phyloP scores from a whole-genome alignment of 805 yeast genomes.

The Lipomyces orientalis region DNA sequence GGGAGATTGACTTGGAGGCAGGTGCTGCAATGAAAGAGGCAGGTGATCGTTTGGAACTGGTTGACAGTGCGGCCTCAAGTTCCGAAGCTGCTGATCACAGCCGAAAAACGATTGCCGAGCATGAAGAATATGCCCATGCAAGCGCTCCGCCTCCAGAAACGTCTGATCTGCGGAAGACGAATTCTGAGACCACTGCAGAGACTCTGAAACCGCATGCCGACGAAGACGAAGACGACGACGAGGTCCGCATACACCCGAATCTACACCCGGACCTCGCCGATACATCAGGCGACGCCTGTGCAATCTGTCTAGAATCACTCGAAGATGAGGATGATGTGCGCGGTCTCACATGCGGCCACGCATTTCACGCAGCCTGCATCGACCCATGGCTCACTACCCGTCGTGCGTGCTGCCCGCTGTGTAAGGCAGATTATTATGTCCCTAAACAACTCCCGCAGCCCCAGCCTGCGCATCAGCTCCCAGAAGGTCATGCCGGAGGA shows the following conservation, averaged over 20 bases:
- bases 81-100: slow-evolving; percentile 1
- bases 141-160: neutral
- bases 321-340: slow-evolving; percentile 69
- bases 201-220: slow-evolving; percentile 8
- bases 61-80: slow-evolving; percentile 5
- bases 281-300: slow-evolving; percentile 68
- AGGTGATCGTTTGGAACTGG: neutral
- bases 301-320: slow-evolving; percentile 73
- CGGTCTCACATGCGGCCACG: slow-evolving; percentile 81
- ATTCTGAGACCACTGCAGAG: neutral
- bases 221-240: slow-evolving; percentile 38
- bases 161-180: neutral
- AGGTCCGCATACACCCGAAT: slow-evolving; percentile 24
- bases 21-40: slow-evolving; percentile 1
- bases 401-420: slow-evolving; percentile 82
- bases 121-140: slow-evolving; percentile 1
- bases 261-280: slow-evolving; percentile 30
- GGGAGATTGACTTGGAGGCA: neutral
- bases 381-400: slow-evolving; percentile 81
- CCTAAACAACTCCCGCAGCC: slow-evolving; percentile 20
- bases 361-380: slow-evolving; percentile 77
- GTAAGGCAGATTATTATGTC: slow-evolving; percentile 68
- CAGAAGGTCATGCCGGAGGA: neutral
- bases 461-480: neutral
- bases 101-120: neutral